Base-by-base conservation (phyloP, 441 rosid genomes). In the Daphne laureola region DNA sequence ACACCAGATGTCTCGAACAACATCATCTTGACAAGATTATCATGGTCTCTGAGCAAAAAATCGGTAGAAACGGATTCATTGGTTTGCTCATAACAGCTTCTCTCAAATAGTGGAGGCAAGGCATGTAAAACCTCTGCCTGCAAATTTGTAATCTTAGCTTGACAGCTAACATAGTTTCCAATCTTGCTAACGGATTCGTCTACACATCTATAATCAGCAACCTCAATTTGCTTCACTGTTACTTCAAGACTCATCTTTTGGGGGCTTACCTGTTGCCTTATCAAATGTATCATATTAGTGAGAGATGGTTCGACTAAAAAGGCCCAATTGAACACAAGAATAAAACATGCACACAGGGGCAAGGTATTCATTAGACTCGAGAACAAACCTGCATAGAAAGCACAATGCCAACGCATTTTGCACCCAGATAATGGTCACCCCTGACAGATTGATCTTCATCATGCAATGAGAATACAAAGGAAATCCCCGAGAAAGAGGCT, bases 181-280 rank as follows among this genome's bases (percentile, higher is more conserved):
- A 44, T 56, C 53, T 58, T 65, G 61, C 52, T 55, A 6, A 17
- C 55, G 68, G 59, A 71, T 64, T 49, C 68, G 59, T 46, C 68
- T 40, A 54, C 46, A 62, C 63, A 63, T 25, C 69, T 58, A 70
- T 71, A 90, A 36, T 90, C 86, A 52, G 80, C 73, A 51, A 86
- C 74, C 77, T 87, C 94, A 58, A 94, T 49, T 58, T 66, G 67
- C 68, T 67, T 77, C 69, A 84, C 62, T 64, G 73, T 70, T 73
- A 95, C 99, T 65, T 79, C 80, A 63, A 88, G 66, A 66, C 77
- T 83, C 80, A 75, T 58, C 63, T 78, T 74, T 68, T 59, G 87
- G 79, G 90, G 88, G 64, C 71, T 66, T 58, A 90, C 86, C 99
- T 94, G 92, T 78, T 72, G 54, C 78, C 60, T 74, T 72, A 76